Base-by-base conservation (phyloP, 495 filamentous ascomycete species). In the Tuber indicum region DNA sequence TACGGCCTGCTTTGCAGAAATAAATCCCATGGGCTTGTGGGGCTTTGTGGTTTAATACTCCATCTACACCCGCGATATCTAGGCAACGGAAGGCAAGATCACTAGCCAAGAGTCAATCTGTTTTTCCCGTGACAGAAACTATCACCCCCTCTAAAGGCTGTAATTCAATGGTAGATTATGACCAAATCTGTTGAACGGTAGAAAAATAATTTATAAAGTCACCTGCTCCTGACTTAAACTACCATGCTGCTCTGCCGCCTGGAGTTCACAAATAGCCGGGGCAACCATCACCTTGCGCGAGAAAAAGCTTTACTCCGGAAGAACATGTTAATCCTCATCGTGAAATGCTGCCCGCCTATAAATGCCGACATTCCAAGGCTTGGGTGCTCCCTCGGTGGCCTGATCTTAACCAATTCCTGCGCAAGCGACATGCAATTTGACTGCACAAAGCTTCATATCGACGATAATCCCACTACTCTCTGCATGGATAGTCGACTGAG, bases 11-110 rank as follows among this genome's bases (percentile, higher is more conserved):
- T 84, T 96, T 91, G 86, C 98, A 96, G 36, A 98, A 90, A 86
- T 99, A 99, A 85, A 97, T 97, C 82, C 97, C 95, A 77, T 93
- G 90, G 45, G 90, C 91, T 84, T 98, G 95, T 0, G 96, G 96
- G 1, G 93, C 93, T 84, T 97, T 93, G 88, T 96, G 97, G 88
- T 99, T 99, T 86, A 99, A 93, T 78, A 99, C 96, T 0, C 95
- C 97, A 76, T 94, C 91, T 69, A 99, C 91, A 21, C 91, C 92
- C 85, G 96, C 96, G 88, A 99, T 99, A 87, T 99, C 96, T 70
- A 99, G 90, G 89, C 96, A 96, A 86, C 96, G 91, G 71, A 93
- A 96, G 73, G 96, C 96, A 39, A 99, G 87, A 86, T 99, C 96
- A 0, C 96, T 98, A 43, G 94, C 94, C 2, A 98, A 90, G 21